Percentiles rank a stretch among this genome's conserved stretches.
phyloP scores from a whole-genome alignment of 2,329 filamentous ascomycete species.

The Samsoniella hepiali region DNA sequence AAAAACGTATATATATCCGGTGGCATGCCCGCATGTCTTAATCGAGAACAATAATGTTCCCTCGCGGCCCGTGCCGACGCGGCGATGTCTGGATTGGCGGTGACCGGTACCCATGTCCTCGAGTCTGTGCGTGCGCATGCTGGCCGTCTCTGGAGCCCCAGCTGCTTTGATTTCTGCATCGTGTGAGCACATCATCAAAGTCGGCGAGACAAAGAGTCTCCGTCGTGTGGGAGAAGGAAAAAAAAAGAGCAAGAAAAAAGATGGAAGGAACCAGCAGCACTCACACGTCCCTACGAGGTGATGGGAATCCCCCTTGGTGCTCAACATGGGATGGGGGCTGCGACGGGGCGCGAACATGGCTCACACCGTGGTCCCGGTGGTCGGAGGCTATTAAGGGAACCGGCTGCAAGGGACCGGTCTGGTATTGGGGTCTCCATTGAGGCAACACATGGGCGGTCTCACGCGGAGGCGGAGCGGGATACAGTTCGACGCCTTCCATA shows the following conservation, averaged over 20 bases:
- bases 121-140: slow-evolving; percentile 3
- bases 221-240: neutral
- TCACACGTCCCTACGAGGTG: slow-evolving; percentile 17
- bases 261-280: slow-evolving; percentile 12
- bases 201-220: neutral
- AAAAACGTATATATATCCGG: slow-evolving; percentile 7
- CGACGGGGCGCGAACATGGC: slow-evolving; percentile 9
- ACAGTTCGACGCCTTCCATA: slow-evolving; percentile 12
- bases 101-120: slow-evolving; percentile 10
- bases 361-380: slow-evolving; percentile 6
- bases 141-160: slow-evolving; percentile 6
- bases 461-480: neutral
- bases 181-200: slow-evolving; percentile 13
- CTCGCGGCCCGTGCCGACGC: slow-evolving; percentile 6
- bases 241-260: neutral
- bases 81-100: slow-evolving; percentile 15
- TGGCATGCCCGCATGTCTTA: neutral
- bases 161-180: slow-evolving; percentile 12
- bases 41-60: slow-evolving; percentile 15
- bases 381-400: neutral
- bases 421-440: slow-evolving; percentile 7
- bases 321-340: neutral
- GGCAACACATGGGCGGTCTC: neutral
- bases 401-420: neutral
- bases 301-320: slow-evolving; percentile 8